A percentile compares a stretch with the other conserved stretches of the same genome.
These are phyloP conservation scores for Brassica carinata DNA, from an alignment of 345 rosid species.

Conservation along the genomic window DNA sequence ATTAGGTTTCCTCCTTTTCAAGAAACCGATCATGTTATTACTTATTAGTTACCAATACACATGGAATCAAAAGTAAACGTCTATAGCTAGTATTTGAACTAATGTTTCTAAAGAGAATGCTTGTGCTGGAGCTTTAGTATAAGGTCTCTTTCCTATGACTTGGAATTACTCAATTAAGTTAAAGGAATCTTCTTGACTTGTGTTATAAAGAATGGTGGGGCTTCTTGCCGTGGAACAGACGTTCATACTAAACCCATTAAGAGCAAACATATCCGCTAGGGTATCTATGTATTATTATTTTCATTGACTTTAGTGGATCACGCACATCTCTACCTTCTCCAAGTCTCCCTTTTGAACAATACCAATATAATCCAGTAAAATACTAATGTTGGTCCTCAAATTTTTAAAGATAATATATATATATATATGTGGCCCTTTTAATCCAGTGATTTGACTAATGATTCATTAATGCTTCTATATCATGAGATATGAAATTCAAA, in stretches of 20 bases:
- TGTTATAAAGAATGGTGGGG: constrained; percentile 5
- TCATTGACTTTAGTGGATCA: background rate
- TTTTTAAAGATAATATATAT: too few species aligned
- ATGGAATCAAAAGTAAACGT: background rate
- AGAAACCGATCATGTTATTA: background rate
- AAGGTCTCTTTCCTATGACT: constrained; percentile 7
- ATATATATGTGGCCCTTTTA: too few species aligned
- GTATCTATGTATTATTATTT: background rate
- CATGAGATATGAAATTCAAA: too few species aligned
- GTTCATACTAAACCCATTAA: background rate
- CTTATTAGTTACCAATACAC: background rate
- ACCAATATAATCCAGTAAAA: too few species aligned
- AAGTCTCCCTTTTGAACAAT: background rate
- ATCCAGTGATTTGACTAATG: too few species aligned
- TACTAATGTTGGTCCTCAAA: too few species aligned
- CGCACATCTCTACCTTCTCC: background rate
- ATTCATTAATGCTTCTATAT: too few species aligned
- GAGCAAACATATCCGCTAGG: background rate
- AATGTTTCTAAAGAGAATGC: background rate
- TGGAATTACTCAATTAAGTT: background rate
- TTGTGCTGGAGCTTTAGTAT: constrained; percentile 4
- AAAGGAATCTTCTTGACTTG: constrained; percentile 16
- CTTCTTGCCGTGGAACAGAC: constrained; percentile 9
- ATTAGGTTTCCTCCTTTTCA: background rate
- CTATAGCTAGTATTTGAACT: background rate